Base-by-base conservation (phyloP, 805 yeast species). In the Sugiyamaella lignohabitans region DNA sequence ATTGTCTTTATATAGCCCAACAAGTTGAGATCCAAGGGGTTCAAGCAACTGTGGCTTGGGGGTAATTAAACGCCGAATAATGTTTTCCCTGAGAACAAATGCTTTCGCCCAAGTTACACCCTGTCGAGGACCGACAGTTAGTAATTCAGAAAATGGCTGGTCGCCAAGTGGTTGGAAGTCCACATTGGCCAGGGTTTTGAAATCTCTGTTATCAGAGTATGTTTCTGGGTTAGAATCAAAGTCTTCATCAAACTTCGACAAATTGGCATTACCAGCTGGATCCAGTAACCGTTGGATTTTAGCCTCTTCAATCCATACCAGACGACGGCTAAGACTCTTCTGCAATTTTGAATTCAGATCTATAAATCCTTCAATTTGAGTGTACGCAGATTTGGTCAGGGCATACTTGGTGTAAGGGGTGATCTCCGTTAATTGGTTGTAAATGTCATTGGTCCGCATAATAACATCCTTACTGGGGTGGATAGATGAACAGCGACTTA, bases 291-390 rank as follows among this genome's bases (percentile, higher is more conserved):
- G 52, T 11, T 44, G 52, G 5, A 58, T 30, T 35, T 53, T 52
- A 5, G 59, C 47, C 35, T 45, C 40, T 45, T 69, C 69, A 36
- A 68, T 50, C 11, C 58, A 59, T 17, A 61, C 36, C 17, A 66
- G 20, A 42, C 62, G 50, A 30, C 40, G 38, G 2, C 74, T 66
- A 27, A 73, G 51, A 1, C 95, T 85, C 42, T 69, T 62, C 2
- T 63, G 56, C 39, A 87, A 54, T 42, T 79, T 69, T 10, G 62
- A 57, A 14, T 77, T 77, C 53, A 89, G 79, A 18, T 78, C 78
- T 17, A 83, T 56, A 62, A 87, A 78, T 1, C 87, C 82, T 23
- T 73, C 70, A 16, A 87, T 57, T 59, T 87, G 88, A 49, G 81
- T 79, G 61, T 74, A 85, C 0, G 83, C 73, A 18, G 73, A 71